phyloP scores from a whole-genome alignment of 306 rosid species.

The Luffa acutangula region DNA sequence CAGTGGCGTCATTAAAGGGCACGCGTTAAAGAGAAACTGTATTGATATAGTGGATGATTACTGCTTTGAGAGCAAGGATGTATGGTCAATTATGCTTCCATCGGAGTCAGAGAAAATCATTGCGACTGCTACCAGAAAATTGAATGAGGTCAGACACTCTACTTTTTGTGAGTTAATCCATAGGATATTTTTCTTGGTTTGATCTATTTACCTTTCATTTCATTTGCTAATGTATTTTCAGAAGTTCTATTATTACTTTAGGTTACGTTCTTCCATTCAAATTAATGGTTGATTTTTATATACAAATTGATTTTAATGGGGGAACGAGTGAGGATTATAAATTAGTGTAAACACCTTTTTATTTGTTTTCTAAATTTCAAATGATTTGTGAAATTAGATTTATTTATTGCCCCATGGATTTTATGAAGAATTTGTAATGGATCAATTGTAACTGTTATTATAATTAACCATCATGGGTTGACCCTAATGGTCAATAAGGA shows the following conservation, averaged over 20 bases:
- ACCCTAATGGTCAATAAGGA: too few relatives aligned
- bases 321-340: background rate
- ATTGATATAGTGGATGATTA: conserved; percentile 41
- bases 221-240: too few relatives aligned
- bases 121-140: conserved; percentile 59
- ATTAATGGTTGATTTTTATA: background rate
- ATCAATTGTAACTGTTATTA: background rate
- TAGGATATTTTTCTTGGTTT: background rate
- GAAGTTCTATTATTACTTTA: background rate
- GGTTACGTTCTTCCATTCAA: background rate
- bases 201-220: background rate
- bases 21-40: conserved; percentile 61
- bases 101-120: conserved; percentile 85
- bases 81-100: conserved; percentile 87
- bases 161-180: background rate
- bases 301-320: background rate
- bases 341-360: background rate
- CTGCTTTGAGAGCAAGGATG: conserved; percentile 69
- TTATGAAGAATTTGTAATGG: background rate
- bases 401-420: background rate
- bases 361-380: background rate
- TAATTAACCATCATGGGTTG: too few relatives aligned
- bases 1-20: conserved; percentile 77
- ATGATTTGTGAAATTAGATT: background rate
- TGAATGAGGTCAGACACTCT: conserved; percentile 45